phyloP scores from a whole-genome alignment of 202 grass and related monocot genomes.

The Bolboschoenoplectus hybrid region DNA sequence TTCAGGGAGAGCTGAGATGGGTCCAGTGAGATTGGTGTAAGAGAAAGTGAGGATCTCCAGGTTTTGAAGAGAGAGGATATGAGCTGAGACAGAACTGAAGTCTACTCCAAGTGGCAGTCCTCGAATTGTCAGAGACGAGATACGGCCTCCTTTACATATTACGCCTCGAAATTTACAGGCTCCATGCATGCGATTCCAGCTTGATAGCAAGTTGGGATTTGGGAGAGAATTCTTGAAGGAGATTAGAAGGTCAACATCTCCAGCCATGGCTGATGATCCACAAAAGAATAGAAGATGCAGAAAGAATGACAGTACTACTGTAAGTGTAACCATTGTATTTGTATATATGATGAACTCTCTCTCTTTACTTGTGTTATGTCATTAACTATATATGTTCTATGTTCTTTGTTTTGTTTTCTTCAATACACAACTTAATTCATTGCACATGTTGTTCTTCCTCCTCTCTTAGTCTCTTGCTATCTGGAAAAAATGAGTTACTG shows the following conservation, averaged over 20 bases:
- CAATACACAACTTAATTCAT: no score
- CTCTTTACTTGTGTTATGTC: no score
- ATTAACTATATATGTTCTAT: no score
- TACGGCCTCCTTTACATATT: slow-evolving; percentile 46
- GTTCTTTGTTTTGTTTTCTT: no score
- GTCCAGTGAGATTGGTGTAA: slow-evolving; percentile 64
- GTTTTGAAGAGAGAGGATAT: slow-evolving; percentile 50
- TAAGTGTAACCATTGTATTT: not conserved
- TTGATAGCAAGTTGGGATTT: slow-evolving; percentile 42
- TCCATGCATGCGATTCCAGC: slow-evolving; percentile 46
- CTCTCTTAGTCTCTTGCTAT: no score
- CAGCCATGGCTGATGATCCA: not conserved
- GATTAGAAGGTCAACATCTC: slow-evolving; percentile 64
- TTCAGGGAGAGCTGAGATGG: slow-evolving; percentile 22
- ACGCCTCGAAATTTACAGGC: slow-evolving; percentile 66
- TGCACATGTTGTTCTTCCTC: no score
- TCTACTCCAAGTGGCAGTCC: slow-evolving; percentile 53
- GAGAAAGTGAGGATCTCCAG: slow-evolving; percentile 57
- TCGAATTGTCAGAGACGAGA: slow-evolving; percentile 53
- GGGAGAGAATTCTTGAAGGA: slow-evolving; percentile 62
- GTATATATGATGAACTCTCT: not conserved
- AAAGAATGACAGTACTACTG: not conserved
- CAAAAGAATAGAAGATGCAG: not conserved
- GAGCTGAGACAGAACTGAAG: slow-evolving; percentile 52
- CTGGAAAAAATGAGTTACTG: no score